These are phyloP conservation scores for Coemansia sp. DNA, from an alignment of 192 early-diverging fungal genomes.

Conservation along the genomic window DNA sequence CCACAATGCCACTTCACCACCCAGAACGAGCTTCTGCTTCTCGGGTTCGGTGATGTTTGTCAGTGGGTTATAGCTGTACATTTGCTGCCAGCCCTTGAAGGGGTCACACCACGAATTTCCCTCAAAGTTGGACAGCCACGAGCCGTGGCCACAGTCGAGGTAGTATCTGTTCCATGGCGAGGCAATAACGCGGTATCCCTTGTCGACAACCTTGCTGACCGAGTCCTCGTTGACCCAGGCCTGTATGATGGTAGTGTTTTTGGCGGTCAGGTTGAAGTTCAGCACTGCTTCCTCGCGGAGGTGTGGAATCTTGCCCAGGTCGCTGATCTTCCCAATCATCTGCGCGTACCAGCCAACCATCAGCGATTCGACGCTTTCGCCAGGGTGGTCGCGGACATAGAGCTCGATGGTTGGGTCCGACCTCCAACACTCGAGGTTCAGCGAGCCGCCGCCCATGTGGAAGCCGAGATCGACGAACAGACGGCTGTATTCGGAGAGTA, in stretches of 20 bases:
- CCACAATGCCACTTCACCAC: slow-evolving; percentile 68
- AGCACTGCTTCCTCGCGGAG: slow-evolving; percentile 73
- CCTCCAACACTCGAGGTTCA: slow-evolving; percentile 69
- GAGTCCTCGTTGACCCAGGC: slow-evolving; percentile 66
- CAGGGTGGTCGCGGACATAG: slow-evolving; percentile 49
- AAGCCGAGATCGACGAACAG: slow-evolving; percentile 69
- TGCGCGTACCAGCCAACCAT: slow-evolving; percentile 34
- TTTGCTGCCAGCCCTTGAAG: slow-evolving; percentile 70
- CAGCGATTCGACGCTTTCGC: slow-evolving; percentile 45
- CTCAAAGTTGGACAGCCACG: slow-evolving; percentile 67
- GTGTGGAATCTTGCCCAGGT: slow-evolving; percentile 63
- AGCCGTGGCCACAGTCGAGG: slow-evolving; percentile 74
- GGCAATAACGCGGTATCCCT: slow-evolving; percentile 64
- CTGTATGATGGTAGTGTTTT: slow-evolving; percentile 63
- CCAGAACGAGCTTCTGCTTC: slow-evolving; percentile 62
- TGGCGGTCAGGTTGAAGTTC: slow-evolving; percentile 55
- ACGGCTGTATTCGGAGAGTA: slow-evolving; percentile 66
- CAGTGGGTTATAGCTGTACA: slow-evolving; percentile 64
- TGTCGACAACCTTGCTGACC: slow-evolving; percentile 54
- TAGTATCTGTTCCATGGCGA: slow-evolving; percentile 64
- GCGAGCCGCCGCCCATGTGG: slow-evolving; percentile 74
- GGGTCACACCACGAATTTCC: slow-evolving; percentile 71
- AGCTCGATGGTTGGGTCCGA: slow-evolving; percentile 51
- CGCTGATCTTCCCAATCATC: slow-evolving; percentile 51
- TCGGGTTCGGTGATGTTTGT: slow-evolving; percentile 55